Conservation (phyloP, 139 green algal species). For the Spirogloea muscicola region DNA sequence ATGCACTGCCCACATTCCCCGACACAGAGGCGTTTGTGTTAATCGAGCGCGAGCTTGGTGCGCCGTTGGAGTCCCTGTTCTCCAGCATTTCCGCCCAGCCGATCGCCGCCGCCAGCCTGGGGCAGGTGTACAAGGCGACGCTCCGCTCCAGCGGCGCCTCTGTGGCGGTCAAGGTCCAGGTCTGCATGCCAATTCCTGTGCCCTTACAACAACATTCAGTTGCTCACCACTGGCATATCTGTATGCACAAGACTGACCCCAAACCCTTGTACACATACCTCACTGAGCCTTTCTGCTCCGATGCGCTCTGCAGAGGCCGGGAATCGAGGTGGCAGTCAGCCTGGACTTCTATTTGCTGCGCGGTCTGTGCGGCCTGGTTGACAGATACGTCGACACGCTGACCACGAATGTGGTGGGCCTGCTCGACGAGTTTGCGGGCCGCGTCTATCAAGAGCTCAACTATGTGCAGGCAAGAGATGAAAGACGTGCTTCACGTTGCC, state of each 20-base stretch:
- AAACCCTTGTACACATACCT: too few relatives aligned
- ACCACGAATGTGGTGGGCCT: slow-evolving; percentile 10
- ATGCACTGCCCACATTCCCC: slow-evolving; percentile 11
- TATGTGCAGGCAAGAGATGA: too few relatives aligned
- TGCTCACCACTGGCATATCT: too few relatives aligned
- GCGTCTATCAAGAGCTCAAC: slow-evolving; percentile 80
- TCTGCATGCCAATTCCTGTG: too few relatives aligned
- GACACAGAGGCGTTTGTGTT: slow-evolving; percentile 2
- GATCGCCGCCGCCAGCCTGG: slow-evolving; percentile 74
- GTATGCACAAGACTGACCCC: too few relatives aligned
- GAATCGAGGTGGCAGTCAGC: slow-evolving; percentile 82
- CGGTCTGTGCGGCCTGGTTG: neutral
- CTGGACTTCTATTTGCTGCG: slow-evolving; percentile 81
- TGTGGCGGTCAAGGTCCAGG: slow-evolving; percentile 95
- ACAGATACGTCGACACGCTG: slow-evolving; percentile 25
- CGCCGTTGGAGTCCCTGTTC: slow-evolving; percentile 72
- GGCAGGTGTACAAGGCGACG: slow-evolving; percentile 43
- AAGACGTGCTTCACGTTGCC: too few relatives aligned
- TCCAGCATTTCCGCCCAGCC: slow-evolving; percentile 72
- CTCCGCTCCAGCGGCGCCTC: slow-evolving; percentile 59
- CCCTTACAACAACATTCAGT: too few relatives aligned
- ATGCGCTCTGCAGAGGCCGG: too few relatives aligned
- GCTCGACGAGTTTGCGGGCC: slow-evolving; percentile 21
- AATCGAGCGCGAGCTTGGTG: slow-evolving; percentile 15
- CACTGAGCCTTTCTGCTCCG: too few relatives aligned